These are phyloP conservation scores for Skeletonema tropicum DNA, from an alignment of 108 stramenopile species.

Conservation along the genomic window DNA sequence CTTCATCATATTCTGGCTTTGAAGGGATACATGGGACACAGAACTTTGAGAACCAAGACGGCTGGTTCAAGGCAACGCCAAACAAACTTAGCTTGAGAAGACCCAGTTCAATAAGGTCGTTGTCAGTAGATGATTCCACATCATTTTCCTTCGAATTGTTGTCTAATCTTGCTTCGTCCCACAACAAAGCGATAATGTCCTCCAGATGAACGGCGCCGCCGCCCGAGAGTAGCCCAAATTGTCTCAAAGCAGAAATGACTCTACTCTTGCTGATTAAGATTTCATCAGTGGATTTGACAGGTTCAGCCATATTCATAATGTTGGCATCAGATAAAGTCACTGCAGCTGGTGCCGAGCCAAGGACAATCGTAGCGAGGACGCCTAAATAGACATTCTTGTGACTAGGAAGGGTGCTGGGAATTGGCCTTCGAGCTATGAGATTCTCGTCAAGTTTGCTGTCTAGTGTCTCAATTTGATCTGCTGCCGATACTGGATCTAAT, in stretches of 20 bases:
- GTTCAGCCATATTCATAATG: conserved; percentile 67
- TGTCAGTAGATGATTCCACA: conserved; percentile 37
- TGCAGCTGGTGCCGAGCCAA: conserved; percentile 74
- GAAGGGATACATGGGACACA: conserved; percentile 72
- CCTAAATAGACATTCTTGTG: conserved; percentile 75
- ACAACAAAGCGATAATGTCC: conserved; percentile 39
- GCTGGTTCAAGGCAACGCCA: conserved; percentile 73
- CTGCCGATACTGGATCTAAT: conserved; percentile 53
- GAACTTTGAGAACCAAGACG: conserved; percentile 55
- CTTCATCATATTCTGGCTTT: conserved; percentile 18
- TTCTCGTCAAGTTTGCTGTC: conserved; percentile 51
- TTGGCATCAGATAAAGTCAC: conserved; percentile 72
- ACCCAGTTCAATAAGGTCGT: conserved; percentile 74
- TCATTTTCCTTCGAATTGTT: conserved; percentile 28
- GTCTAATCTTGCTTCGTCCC: conserved; percentile 37
- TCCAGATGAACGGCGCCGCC: conserved; percentile 14
- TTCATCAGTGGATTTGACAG: conserved; percentile 56
- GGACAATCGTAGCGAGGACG: conserved; percentile 58
- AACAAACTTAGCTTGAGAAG: conserved; percentile 74
- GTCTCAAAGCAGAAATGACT: conserved; percentile 30
- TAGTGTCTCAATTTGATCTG: conserved; percentile 51
- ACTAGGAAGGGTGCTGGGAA: conserved; percentile 78
- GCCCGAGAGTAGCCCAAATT: conserved; percentile 16
- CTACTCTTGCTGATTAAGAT: conserved; percentile 73
- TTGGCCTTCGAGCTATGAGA: conserved; percentile 71